Evolutionary conservation across 371 early-diverging fungal species (phyloP).

Genomic region (Zancudomyces culisetae): DNA sequence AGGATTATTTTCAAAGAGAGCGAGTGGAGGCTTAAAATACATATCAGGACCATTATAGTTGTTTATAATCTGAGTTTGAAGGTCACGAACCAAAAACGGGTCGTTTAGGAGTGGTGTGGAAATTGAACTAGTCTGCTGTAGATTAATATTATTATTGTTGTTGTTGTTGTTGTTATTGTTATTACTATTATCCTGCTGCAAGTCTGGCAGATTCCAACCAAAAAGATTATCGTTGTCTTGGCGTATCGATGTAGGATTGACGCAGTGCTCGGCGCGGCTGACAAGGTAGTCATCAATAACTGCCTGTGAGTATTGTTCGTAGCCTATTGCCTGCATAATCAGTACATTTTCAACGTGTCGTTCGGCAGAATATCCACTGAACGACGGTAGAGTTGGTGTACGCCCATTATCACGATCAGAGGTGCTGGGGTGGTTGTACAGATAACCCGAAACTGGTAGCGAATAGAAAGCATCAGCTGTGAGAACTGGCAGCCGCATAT

Average conservation of each 20-base stretch:
- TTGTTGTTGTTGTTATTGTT: neutral
- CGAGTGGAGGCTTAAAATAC: conserved; percentile 32
- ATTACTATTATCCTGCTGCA: no score
- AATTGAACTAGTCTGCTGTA: neutral
- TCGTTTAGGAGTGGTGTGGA: neutral
- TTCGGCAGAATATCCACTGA: conserved; percentile 34
- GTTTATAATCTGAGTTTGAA: conserved; percentile 17
- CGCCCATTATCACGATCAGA: conserved; percentile 9
- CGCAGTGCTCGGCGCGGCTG: neutral
- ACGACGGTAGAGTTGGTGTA: conserved; percentile 36
- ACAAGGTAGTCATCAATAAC: conserved; percentile 1
- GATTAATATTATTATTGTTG: neutral
- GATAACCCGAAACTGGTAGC: neutral
- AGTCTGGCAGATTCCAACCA: neutral
- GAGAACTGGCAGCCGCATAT: conserved; percentile 29
- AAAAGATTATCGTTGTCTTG: neutral
- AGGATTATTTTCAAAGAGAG: conserved; percentile 5
- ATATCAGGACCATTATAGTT: conserved; percentile 35
- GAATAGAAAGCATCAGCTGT: neutral
- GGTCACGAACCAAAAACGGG: conserved; percentile 7
- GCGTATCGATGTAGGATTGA: neutral
- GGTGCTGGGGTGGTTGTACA: neutral
- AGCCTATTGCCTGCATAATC: conserved; percentile 31
- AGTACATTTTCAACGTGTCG: conserved; percentile 38
- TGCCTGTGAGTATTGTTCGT: conserved; percentile 25